Evolutionary conservation across 176 grass and related monocot species (phyloP), one percentile per base, ranked within the genome.

Genomic region (Secale cereale): DNA sequence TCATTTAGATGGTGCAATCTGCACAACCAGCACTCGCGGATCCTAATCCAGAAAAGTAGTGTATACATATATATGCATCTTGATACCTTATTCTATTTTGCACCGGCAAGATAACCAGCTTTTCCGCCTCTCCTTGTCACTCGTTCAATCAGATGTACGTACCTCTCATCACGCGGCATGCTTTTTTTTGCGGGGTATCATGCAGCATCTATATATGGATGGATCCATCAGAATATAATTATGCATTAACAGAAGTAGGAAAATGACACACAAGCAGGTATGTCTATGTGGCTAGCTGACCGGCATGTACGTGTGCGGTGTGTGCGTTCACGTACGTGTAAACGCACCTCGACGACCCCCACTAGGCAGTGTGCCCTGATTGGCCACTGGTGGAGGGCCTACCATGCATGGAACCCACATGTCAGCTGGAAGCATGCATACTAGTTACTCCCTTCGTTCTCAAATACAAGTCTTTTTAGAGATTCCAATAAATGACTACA

Each of bases 1-100:
- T 30, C 81, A 70, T 81, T 76, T 63, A 69, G 59, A 32, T 81
- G 81, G 81, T 84, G 61, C 85, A 87, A 8, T 61, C 76, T 84
- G 36, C 75, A 87, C 81, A 10, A 56, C 39, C 29, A 80, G 60
- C 69, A 87, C 68, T 76, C 7, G 14, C 14, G 59, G 76, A 80
- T 80, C n/a, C 89, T 69, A 84, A 78, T 65, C 17, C 25, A 27
- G 69, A 66, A 91, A 54, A 84, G 7, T 20, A 54, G 50, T 54
- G n/a, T n/a, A n/a, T n/a, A 54, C 0, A 54, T 17, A 20, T 54
- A 54, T 54, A 11, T 5, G 16, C 29, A 39, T 28, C 59, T 11
- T 8, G 37, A 64, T 37, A 61, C 72, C 16, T 31, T 75, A 65
- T 90, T 82, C 64, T 22, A n/a, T 77, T 63, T 37, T 37, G 36